Conservation (phyloP, 306 rosid species). For the Medicago ruthenica region DNA sequence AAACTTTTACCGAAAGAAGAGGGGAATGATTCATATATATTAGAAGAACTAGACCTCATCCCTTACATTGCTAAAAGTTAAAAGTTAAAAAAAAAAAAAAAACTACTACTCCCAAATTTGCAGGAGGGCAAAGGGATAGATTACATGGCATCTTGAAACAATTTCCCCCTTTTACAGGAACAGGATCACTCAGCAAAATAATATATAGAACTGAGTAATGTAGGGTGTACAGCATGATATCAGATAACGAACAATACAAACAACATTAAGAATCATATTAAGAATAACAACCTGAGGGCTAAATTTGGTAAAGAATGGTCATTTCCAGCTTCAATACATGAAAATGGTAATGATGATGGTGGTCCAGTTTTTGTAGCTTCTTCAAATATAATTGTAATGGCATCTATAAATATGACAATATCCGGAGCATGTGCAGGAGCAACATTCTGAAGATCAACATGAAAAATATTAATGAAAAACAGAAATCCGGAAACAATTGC, state of each 20-base stretch:
- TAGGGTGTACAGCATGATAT: constrained; percentile 20
- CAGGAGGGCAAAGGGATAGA: constrained; percentile 15
- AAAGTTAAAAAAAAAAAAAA: background rate
- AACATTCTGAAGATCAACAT: constrained; percentile 71
- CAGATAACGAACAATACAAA: constrained; percentile 19
- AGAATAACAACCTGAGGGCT: constrained; percentile 80
- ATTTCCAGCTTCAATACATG: constrained; percentile 87
- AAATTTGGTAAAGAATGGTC: constrained; percentile 87
- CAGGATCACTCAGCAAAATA: constrained; percentile 15
- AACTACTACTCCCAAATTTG: constrained; percentile 6
- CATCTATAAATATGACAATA: constrained; percentile 83
- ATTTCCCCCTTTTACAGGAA: background rate
- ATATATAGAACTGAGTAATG: constrained; percentile 2
- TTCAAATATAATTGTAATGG: constrained; percentile 87
- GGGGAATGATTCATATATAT: constrained; percentile 16
- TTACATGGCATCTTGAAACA: constrained; percentile 11
- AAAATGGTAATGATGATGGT: constrained; percentile 77
- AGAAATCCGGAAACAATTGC: constrained; percentile 11
- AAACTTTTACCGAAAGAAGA: background rate
- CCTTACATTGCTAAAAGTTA: constrained; percentile 1
- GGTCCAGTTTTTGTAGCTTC: constrained; percentile 84
- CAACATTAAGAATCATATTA: constrained; percentile 31
- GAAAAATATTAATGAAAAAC: constrained; percentile 33
- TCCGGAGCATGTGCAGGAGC: constrained; percentile 84
- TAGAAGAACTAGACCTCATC: background rate